These are phyloP conservation scores for Podila epigama DNA, from an alignment of 192 early-diverging fungal species.

Conservation along the genomic window DNA sequence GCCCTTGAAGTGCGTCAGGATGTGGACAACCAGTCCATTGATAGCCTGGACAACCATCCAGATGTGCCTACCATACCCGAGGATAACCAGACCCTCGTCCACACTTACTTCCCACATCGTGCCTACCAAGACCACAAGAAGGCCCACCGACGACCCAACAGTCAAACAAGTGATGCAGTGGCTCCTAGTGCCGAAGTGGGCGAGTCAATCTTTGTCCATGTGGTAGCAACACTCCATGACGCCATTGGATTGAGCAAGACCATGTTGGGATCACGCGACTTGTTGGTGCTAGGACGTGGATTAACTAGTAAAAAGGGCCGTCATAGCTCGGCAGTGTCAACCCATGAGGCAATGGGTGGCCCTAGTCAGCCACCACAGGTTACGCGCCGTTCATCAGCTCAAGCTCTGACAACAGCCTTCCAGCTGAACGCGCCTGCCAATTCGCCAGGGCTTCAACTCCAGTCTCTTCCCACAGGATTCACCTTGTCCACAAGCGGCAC, in stretches of 20 bases:
- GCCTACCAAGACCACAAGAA: conserved; percentile 2
- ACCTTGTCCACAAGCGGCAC: neutral
- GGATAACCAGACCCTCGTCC: conserved; percentile 17
- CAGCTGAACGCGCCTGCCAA: neutral
- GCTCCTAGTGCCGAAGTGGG: conserved; percentile 23
- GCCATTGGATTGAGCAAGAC: conserved; percentile 44
- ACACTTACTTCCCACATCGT: conserved; percentile 23
- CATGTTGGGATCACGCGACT: conserved; percentile 52
- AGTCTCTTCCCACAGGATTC: conserved; percentile 17
- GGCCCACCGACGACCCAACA: neutral
- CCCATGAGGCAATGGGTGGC: neutral
- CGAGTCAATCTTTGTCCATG: conserved; percentile 21
- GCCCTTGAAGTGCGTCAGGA: neutral
- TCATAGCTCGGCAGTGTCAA: conserved; percentile 4
- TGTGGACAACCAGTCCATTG: conserved; percentile 10
- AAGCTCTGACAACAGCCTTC: neutral
- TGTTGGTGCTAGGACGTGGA: conserved; percentile 57
- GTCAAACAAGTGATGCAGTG: neutral
- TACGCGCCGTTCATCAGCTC: neutral
- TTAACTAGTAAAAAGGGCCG: conserved; percentile 1
- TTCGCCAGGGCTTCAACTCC: conserved; percentile 12
- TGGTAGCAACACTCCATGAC: conserved; percentile 47
- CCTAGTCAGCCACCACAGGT: neutral
- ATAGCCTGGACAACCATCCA: conserved; percentile 1
- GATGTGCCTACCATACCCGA: neutral